phyloP scores from a whole-genome alignment of 2,329 filamentous ascomycete genomes.

The Zymoseptoria tritici region DNA sequence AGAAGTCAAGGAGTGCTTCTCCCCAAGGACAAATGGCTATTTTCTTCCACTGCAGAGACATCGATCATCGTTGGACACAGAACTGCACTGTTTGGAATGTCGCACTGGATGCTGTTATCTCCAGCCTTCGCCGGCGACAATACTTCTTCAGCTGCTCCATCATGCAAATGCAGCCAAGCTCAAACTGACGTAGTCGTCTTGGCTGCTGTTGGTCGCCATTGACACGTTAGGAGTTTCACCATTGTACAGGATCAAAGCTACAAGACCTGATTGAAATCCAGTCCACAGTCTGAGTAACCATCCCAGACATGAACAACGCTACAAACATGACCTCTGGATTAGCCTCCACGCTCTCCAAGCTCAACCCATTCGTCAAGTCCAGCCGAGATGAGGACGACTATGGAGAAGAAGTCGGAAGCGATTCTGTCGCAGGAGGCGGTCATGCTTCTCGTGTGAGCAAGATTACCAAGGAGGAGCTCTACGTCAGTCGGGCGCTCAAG shows the following conservation, averaged over 20 bases:
- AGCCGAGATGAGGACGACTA: conserved; percentile 44
- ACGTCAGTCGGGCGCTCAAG: conserved; percentile 53
- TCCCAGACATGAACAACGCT: background rate
- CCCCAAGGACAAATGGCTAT: background rate
- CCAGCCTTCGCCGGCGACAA: background rate
- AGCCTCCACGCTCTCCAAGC: conserved; percentile 28
- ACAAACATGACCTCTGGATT: conserved; percentile 11
- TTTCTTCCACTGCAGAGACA: background rate
- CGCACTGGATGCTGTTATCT: background rate
- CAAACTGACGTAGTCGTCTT: background rate
- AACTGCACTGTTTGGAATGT: background rate
- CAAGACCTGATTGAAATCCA: background rate
- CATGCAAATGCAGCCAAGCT: background rate
- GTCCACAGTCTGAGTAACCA: background rate
- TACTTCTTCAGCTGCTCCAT: background rate
- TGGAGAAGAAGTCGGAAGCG: conserved; percentile 46
- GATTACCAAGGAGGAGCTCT: conserved; percentile 47
- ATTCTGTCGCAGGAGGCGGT: conserved; percentile 52
- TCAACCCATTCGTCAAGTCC: conserved; percentile 35
- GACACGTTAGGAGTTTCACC: background rate
- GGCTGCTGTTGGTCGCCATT: background rate
- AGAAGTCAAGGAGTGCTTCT: background rate
- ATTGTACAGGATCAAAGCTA: background rate
- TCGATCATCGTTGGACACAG: background rate
- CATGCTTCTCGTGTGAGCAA: conserved; percentile 45